Percentiles rank a stretch among this genome's conserved stretches.
Conservation (phyloP, 164 flowering plant genomes). For the Amborella trichopoda region DNA sequence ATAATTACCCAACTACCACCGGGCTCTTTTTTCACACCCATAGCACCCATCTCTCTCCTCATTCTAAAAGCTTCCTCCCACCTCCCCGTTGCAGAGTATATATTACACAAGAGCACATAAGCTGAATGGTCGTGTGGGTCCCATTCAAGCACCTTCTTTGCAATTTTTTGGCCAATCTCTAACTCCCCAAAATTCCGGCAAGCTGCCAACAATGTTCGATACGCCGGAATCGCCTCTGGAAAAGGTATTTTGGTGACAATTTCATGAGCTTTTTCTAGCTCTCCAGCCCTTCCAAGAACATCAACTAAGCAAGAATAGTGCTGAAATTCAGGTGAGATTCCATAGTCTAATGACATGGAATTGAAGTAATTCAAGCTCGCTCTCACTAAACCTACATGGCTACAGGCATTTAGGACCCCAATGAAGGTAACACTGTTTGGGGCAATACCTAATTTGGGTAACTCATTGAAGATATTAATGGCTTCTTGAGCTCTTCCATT, state of each 20-base stretch:
- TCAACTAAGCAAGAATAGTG: slow-evolving; percentile 19
- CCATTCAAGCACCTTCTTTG: slow-evolving; percentile 15
- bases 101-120: slow-evolving; percentile 15
- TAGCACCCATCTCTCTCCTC: slow-evolving; percentile 12
- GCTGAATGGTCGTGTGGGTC: slow-evolving; percentile 15
- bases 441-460: slow-evolving; percentile 9
- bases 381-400: slow-evolving; percentile 17
- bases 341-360: slow-evolving; percentile 9
- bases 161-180: slow-evolving; percentile 14
- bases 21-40: slow-evolving; percentile 15
- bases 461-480: slow-evolving; percentile 9
- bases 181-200: slow-evolving; percentile 12
- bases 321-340: slow-evolving; percentile 7
- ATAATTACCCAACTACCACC: slow-evolving; percentile 18
- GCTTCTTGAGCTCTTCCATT: slow-evolving; percentile 16
- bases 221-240: slow-evolving; percentile 10
- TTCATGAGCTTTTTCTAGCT: slow-evolving; percentile 12
- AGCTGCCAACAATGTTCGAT: slow-evolving; percentile 17
- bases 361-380: slow-evolving; percentile 11
- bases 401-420: slow-evolving; percentile 18
- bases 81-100: slow-evolving; percentile 11
- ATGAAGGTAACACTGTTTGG: slow-evolving; percentile 18
- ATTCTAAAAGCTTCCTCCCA: slow-evolving; percentile 17
- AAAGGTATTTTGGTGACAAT: slow-evolving; percentile 1
- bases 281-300: slow-evolving; percentile 15